Percentiles rank a stretch among this genome's conserved stretches.
Evolutionary conservation across 805 yeast species (phyloP).

Genomic region (Diddensiella santjacobensis): DNA sequence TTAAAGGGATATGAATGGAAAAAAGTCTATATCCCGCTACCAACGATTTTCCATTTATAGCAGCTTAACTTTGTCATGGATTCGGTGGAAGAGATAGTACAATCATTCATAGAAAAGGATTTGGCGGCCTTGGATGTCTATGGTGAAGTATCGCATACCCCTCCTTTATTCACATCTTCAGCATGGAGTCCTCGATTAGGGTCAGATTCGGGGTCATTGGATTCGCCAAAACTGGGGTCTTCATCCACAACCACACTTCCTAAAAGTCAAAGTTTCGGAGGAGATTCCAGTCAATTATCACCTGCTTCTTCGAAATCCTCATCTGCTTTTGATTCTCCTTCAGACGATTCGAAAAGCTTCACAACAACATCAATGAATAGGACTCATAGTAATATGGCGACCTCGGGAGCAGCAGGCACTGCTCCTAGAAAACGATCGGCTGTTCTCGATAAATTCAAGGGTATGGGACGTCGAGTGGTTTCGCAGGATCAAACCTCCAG

Average conservation of each 20-base stretch:
- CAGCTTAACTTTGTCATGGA: too few relatives aligned
- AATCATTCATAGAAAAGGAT: conserved; percentile 31
- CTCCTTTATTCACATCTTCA: conserved; percentile 21
- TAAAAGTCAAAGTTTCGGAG: conserved; percentile 2
- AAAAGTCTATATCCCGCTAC: too few relatives aligned
- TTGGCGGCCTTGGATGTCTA: conserved; percentile 31
- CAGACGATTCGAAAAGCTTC: not conserved
- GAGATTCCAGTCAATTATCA: conserved; percentile 4
- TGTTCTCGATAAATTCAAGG: not conserved
- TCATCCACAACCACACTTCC: conserved; percentile 15
- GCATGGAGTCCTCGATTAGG: conserved; percentile 12
- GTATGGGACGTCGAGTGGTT: conserved; percentile 2
- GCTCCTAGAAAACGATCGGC: not conserved
- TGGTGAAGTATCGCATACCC: conserved; percentile 25
- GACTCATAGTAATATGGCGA: not conserved
- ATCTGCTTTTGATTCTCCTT: conserved; percentile 1
- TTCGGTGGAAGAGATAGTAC: conserved; percentile 28
- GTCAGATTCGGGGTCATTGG: not conserved
- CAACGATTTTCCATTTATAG: too few relatives aligned
- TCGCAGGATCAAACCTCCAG: not conserved
- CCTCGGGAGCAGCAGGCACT: not conserved
- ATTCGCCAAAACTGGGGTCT: not conserved
- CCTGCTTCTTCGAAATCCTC: conserved; percentile 4
- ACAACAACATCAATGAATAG: not conserved
- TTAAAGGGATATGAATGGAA: too few relatives aligned